These are phyloP conservation scores for Mrakiaceae sp. DNA, from an alignment of 1,284 basidiomycete genomes.

Conservation along the genomic window DNA sequence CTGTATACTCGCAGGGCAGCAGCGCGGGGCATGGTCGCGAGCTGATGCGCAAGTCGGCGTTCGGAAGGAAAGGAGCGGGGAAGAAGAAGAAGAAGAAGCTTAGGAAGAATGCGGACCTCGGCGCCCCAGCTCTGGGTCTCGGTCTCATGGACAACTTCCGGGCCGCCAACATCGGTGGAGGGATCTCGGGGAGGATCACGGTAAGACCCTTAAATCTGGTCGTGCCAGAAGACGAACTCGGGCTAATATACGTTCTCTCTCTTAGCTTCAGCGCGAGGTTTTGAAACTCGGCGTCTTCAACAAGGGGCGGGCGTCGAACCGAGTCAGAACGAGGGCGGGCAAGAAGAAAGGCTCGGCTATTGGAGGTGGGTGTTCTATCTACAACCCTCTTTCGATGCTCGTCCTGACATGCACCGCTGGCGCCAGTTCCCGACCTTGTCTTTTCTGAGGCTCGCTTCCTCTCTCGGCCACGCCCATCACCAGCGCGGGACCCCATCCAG, in stretches of 20 bases:
- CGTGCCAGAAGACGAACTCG: no score
- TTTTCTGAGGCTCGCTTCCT: constrained; percentile 6
- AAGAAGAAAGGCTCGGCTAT: neutral
- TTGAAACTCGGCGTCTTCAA: constrained; percentile 5
- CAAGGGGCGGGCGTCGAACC: constrained; percentile 1
- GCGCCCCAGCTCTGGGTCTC: neutral
- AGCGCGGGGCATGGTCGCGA: neutral
- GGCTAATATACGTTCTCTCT: no score
- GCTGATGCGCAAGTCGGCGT: neutral
- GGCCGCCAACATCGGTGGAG: neutral
- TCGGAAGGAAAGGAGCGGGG: neutral
- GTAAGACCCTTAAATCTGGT: neutral
- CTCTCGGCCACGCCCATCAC: neutral
- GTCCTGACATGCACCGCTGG: no score
- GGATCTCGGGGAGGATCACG: neutral
- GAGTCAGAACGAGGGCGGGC: neutral
- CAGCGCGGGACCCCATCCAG: neutral
- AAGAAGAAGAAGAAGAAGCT: neutral
- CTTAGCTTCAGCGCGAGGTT: constrained; percentile 1
- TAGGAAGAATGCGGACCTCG: neutral
- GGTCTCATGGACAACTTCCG: constrained; percentile 7
- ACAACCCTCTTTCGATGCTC: no score
- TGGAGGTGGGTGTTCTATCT: neutral
- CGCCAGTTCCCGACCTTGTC: constrained; percentile 5
- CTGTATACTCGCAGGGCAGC: no score